Percentiles rank a stretch among this genome's conserved stretches.
phyloP scores from a whole-genome alignment of 768 basidiomycete species.

The Leucocoprinus leucothites region DNA sequence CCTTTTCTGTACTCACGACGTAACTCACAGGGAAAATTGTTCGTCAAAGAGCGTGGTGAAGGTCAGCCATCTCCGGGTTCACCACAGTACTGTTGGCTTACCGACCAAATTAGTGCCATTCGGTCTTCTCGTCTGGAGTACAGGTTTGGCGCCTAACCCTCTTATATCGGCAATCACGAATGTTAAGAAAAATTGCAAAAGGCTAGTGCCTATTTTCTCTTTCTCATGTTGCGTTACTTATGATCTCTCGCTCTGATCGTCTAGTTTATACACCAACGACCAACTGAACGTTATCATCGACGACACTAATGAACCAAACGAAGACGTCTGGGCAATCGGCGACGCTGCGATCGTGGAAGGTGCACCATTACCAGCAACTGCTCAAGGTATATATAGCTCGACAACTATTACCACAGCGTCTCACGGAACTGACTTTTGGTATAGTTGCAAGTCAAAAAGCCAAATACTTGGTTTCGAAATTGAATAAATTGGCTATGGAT shows the following conservation, averaged over 20 bases:
- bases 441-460: slow-evolving; percentile 78
- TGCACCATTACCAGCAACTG: slow-evolving; percentile 72
- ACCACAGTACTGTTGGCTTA: neutral
- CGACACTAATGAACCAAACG: slow-evolving; percentile 47
- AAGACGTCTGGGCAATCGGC: slow-evolving; percentile 80
- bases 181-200: slow-evolving; percentile 59
- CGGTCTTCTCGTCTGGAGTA: slow-evolving; percentile 86
- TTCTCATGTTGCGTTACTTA: neutral
- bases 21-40: slow-evolving; percentile 52
- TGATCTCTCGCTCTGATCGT: neutral
- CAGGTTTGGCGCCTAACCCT: slow-evolving; percentile 82
- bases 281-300: slow-evolving; percentile 58
- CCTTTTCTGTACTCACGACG: neutral
- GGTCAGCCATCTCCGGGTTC: slow-evolving; percentile 31
- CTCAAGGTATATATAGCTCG: slow-evolving; percentile 54
- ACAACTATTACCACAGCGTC: too few species aligned
- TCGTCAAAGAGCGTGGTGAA: slow-evolving; percentile 70
- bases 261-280: slow-evolving; percentile 44
- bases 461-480: slow-evolving; percentile 58
- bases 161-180: slow-evolving; percentile 59
- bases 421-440: slow-evolving; percentile 1
- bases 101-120: slow-evolving; percentile 53
- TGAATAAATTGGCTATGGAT: slow-evolving; percentile 62
- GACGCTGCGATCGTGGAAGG: slow-evolving; percentile 66
- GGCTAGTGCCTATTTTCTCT: slow-evolving; percentile 41